Evolutionary conservation across 352 stramenopile species (phyloP).

Genomic region (Pythium folliculosum): DNA sequence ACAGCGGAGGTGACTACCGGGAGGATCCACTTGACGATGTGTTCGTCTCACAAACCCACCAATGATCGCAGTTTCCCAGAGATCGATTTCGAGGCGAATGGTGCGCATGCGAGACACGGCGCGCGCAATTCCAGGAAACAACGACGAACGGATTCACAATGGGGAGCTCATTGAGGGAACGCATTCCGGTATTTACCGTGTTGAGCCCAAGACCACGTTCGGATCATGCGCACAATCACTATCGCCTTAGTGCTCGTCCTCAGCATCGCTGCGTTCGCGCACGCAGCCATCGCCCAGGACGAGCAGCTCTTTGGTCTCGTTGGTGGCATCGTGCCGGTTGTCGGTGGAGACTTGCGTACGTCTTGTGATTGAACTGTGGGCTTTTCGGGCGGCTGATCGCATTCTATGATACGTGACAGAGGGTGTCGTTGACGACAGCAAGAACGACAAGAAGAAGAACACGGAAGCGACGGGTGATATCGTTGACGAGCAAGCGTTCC

Average conservation of each 20-base stretch:
- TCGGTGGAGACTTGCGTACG: slow-evolving; percentile 6
- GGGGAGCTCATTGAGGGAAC: background rate
- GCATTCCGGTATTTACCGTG: background rate
- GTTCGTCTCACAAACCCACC: background rate
- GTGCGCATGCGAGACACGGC: too few species aligned
- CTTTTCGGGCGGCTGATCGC: background rate
- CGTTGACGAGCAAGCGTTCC: slow-evolving; percentile 1
- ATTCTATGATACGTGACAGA: background rate
- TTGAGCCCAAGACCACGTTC: background rate
- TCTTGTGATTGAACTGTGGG: background rate
- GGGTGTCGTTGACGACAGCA: background rate
- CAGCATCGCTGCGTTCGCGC: slow-evolving; percentile 1
- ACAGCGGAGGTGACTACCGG: background rate
- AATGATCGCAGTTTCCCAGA: background rate
- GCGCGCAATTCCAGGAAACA: too few species aligned
- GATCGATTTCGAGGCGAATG: too few species aligned
- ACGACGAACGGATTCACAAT: too few species aligned
- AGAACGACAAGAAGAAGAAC: slow-evolving; percentile 9
- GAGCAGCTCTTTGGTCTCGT: slow-evolving; percentile 2
- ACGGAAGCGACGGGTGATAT: background rate
- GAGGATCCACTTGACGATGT: background rate
- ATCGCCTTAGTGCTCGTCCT: background rate
- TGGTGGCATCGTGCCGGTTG: background rate
- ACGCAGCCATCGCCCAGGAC: background rate
- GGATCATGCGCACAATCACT: background rate